These are phyloP conservation scores for Nicotiana benthamiana DNA, from an alignment of 257 asterid genomes.

Conservation along the genomic window DNA sequence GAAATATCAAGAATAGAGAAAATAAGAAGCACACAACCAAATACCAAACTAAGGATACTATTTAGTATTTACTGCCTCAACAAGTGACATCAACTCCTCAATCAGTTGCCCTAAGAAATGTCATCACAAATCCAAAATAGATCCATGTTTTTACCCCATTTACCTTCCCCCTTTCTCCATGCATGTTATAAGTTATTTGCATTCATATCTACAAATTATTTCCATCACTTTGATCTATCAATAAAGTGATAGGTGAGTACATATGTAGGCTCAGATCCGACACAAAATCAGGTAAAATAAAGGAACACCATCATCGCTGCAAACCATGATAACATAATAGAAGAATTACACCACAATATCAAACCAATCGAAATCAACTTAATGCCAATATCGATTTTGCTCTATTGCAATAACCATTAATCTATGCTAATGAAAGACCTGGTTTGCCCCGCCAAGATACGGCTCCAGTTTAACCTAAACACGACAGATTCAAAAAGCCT, in stretches of 20 bases:
- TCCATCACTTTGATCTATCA: not conserved
- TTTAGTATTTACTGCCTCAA: too few species aligned
- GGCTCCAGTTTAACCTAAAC: not conserved
- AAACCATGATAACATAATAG: not conserved
- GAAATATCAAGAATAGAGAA: too few species aligned
- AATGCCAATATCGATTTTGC: not conserved
- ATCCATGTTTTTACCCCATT: too few species aligned
- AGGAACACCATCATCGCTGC: not conserved
- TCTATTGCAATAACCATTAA: not conserved
- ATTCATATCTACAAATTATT: too few species aligned
- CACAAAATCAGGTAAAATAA: not conserved
- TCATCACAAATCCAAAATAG: too few species aligned
- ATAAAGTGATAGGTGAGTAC: constrained; percentile 11
- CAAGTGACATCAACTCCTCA: too few species aligned
- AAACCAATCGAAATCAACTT: not conserved
- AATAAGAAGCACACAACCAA: too few species aligned
- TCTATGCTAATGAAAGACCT: not conserved
- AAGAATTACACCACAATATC: not conserved
- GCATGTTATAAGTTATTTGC: too few species aligned
- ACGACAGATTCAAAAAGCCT: not conserved
- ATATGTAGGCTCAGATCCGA: not conserved
- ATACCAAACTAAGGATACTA: too few species aligned
- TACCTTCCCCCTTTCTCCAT: too few species aligned
- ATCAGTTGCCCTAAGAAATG: too few species aligned
- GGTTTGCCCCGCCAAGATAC: not conserved